Conservation (phyloP, 768 basidiomycete species). For the Podaxis sp. region DNA sequence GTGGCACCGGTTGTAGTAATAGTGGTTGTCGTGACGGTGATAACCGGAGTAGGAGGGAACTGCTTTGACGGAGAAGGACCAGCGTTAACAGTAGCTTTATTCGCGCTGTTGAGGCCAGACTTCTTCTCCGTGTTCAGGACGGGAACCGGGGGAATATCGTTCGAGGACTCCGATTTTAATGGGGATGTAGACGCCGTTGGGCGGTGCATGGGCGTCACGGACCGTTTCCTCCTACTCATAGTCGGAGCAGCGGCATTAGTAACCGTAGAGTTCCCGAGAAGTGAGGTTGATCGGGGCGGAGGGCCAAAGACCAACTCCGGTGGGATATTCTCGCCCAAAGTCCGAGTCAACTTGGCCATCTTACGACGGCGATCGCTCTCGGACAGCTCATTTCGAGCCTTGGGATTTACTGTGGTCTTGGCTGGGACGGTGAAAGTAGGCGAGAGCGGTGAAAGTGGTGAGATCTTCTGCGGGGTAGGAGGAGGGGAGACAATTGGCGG, state of each 20-base stretch:
- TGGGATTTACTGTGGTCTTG: neutral
- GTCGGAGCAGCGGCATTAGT: neutral
- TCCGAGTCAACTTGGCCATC: slow-evolving; percentile 57
- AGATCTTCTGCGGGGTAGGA: neutral
- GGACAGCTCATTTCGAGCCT: slow-evolving; percentile 14
- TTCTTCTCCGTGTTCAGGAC: neutral
- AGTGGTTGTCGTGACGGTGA: neutral
- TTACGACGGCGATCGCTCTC: slow-evolving; percentile 38
- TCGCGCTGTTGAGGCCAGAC: neutral
- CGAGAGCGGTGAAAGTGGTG: slow-evolving; percentile 8
- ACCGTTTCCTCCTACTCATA: neutral
- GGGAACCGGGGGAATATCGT: neutral
- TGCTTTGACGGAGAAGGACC: neutral
- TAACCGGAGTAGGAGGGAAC: neutral
- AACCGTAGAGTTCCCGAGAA: neutral
- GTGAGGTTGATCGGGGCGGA: slow-evolving; percentile 1
- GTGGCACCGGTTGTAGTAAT: neutral
- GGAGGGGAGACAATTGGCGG: neutral
- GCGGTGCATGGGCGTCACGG: neutral
- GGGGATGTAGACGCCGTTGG: neutral
- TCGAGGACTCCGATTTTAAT: neutral
- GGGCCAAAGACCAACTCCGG: slow-evolving; percentile 46
- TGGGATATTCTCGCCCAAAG: slow-evolving; percentile 59
- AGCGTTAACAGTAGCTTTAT: neutral
- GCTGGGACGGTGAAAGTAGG: neutral